Conservation (phyloP, 2,329 filamentous ascomycete species). For the Cercospora sp. region DNA sequence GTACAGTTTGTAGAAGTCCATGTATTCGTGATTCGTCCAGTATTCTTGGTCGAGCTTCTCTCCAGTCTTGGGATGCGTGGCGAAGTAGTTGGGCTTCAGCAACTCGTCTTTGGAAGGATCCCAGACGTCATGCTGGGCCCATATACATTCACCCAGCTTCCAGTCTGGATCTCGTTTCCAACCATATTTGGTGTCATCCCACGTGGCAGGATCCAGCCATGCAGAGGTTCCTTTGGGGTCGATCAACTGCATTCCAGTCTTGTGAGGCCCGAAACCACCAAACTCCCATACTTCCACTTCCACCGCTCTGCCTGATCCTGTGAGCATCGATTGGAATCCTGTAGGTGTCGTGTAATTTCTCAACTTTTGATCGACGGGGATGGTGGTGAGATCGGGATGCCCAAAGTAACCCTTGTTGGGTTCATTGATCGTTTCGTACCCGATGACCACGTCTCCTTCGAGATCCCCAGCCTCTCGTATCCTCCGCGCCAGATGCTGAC, state of each 20-base stretch:
- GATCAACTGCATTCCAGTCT: slow-evolving; percentile 77
- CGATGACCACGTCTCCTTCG: slow-evolving; percentile 82
- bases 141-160: slow-evolving; percentile 92
- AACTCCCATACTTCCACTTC: slow-evolving; percentile 94
- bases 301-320: slow-evolving; percentile 84
- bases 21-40: slow-evolving; percentile 89
- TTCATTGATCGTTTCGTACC: slow-evolving; percentile 96
- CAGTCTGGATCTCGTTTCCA: slow-evolving; percentile 86
- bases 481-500: slow-evolving; percentile 74
- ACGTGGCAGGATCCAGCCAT: slow-evolving; percentile 74
- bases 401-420: slow-evolving; percentile 87
- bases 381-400: slow-evolving; percentile 74
- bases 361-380: slow-evolving; percentile 84
- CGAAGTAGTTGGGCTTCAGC: slow-evolving; percentile 84
- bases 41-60: slow-evolving; percentile 74
- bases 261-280: slow-evolving; percentile 87
- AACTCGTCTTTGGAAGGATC: slow-evolving; percentile 76
- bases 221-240: slow-evolving; percentile 83
- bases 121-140: slow-evolving; percentile 97
- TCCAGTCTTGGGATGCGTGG: slow-evolving; percentile 72
- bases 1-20: slow-evolving; percentile 80
- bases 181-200: slow-evolving; percentile 84
- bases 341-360: slow-evolving; percentile 93
- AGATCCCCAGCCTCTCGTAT: slow-evolving; percentile 90
- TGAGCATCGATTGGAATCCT: slow-evolving; percentile 89